Conservation (phyloP, 352 stramenopile species). For the Plasmopara halstedii region DNA sequence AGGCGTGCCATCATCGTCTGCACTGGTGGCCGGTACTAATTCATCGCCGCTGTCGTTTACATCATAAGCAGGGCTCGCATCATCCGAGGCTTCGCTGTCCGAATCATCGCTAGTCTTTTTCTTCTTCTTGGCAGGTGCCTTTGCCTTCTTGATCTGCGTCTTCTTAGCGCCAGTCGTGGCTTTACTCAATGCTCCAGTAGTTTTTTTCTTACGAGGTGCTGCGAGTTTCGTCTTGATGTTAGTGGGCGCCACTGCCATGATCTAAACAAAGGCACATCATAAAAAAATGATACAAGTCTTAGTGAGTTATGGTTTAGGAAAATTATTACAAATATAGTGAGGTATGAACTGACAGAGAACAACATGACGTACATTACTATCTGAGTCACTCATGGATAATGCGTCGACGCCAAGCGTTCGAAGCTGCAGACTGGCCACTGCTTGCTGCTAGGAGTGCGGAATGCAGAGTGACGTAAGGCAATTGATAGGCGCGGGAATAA, state of each 20-base stretch:
- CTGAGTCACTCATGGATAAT: constrained; percentile 37
- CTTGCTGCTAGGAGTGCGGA: constrained; percentile 10
- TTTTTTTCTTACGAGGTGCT: constrained; percentile 24
- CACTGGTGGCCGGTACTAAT: not conserved
- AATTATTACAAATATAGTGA: not conserved
- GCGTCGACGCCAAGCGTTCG: not conserved
- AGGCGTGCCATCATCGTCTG: constrained; percentile 11
- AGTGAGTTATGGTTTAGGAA: constrained; percentile 4
- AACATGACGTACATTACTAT: constrained; percentile 35
- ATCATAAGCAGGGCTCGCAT: constrained; percentile 17
- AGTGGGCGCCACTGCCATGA: constrained; percentile 18
- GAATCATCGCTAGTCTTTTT: constrained; percentile 33
- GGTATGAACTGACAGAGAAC: not conserved
- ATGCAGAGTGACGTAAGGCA: constrained; percentile 11
- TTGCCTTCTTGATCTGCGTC: constrained; percentile 23
- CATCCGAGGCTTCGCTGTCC: constrained; percentile 28
- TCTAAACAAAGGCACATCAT: not conserved
- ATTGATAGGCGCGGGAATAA: constrained; percentile 6
- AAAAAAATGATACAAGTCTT: constrained; percentile 3
- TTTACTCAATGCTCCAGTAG: constrained; percentile 19
- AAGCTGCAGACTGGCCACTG: not conserved
- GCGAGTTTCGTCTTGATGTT: constrained; percentile 14
- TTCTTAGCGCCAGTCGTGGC: constrained; percentile 20
- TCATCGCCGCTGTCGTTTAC: constrained; percentile 33
- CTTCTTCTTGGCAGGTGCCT: constrained; percentile 38